A percentile compares a stretch with the other conserved stretches of the same genome.
These are phyloP conservation scores for Handroanthus guayacan DNA, from an alignment of 257 asterid genomes.

Conservation along the genomic window DNA sequence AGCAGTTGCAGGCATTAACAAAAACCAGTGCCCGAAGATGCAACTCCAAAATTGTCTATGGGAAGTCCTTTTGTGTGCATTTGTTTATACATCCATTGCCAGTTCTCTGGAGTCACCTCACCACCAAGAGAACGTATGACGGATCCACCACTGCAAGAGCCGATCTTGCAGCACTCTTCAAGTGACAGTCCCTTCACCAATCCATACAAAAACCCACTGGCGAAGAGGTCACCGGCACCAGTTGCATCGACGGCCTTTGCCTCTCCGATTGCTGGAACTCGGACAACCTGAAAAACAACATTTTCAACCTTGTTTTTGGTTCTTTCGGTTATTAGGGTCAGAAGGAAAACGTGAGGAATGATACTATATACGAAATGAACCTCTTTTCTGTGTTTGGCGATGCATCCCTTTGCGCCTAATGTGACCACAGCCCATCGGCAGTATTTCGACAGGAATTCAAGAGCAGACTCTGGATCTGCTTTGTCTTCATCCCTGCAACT, in stretches of 20 bases:
- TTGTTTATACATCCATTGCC: slow-evolving; percentile 97
- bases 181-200: slow-evolving; percentile 76
- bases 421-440: slow-evolving; percentile 98
- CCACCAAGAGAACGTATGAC: slow-evolving; percentile 92
- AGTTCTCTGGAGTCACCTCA: slow-evolving; percentile 82
- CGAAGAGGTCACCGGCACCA: slow-evolving; percentile 98
- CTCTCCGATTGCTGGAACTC: slow-evolving; percentile 82
- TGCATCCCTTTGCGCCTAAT: slow-evolving; percentile 87
- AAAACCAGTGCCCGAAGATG: slow-evolving; percentile 39
- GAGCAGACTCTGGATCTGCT: slow-evolving; percentile 70
- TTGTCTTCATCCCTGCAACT: slow-evolving; percentile 63
- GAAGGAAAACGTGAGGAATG: not conserved
- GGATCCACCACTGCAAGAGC: slow-evolving; percentile 95
- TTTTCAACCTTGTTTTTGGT: no score
- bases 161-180: slow-evolving; percentile 87
- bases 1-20: slow-evolving; percentile 43
- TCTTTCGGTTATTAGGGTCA: not conserved
- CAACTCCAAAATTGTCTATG: slow-evolving; percentile 29
- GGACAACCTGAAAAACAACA: slow-evolving; percentile 58
- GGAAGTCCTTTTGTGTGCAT: slow-evolving; percentile 71
- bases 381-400: slow-evolving; percentile 85
- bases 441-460: slow-evolving; percentile 73
- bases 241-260: slow-evolving; percentile 86
- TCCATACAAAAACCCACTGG: slow-evolving; percentile 92
- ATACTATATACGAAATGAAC: slow-evolving; percentile 37